These are phyloP conservation scores for Tardiomyces digboiensis DNA, from an alignment of 1,139 yeast genomes.

Conservation along the genomic window DNA sequence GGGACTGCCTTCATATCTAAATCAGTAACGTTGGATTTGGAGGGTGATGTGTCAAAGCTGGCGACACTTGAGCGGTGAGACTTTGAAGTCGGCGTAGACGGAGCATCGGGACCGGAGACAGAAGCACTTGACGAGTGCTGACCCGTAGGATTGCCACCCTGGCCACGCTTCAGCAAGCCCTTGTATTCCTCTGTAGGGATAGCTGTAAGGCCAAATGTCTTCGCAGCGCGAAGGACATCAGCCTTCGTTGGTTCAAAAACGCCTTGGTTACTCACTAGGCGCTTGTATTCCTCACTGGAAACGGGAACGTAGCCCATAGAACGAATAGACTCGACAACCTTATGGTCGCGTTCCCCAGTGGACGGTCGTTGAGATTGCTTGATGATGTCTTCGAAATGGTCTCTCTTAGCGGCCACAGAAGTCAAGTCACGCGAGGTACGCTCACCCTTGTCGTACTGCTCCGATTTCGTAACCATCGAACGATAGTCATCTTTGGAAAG, in stretches of 20 bases:
- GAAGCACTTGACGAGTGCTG: too few species aligned
- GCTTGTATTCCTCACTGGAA: conserved; percentile 27
- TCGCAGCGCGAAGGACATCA: conserved; percentile 29
- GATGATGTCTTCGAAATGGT: conserved; percentile 27
- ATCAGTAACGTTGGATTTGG: neutral
- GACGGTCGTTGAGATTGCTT: conserved; percentile 2
- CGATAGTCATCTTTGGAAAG: conserved; percentile 39
- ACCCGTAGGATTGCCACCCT: neutral
- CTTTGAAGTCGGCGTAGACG: neutral
- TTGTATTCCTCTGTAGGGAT: conserved; percentile 29
- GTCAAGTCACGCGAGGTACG: conserved; percentile 9
- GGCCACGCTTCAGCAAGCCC: conserved; percentile 12
- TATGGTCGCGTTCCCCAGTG: conserved; percentile 5
- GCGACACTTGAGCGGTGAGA: neutral
- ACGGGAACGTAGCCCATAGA: conserved; percentile 28
- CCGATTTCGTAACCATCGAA: conserved; percentile 11
- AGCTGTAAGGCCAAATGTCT: conserved; percentile 30
- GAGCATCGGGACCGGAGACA: too few species aligned
- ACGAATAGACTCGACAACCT: conserved; percentile 23
- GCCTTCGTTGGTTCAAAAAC: conserved; percentile 28
- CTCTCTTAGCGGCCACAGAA: conserved; percentile 28
- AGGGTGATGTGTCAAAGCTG: neutral
- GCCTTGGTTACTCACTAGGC: conserved; percentile 24
- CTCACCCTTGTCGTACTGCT: conserved; percentile 6
- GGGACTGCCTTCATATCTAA: conserved; percentile 26